These are phyloP conservation scores for Digitaria exilis DNA, from an alignment of 202 grass and related monocot genomes.

Conservation along the genomic window DNA sequence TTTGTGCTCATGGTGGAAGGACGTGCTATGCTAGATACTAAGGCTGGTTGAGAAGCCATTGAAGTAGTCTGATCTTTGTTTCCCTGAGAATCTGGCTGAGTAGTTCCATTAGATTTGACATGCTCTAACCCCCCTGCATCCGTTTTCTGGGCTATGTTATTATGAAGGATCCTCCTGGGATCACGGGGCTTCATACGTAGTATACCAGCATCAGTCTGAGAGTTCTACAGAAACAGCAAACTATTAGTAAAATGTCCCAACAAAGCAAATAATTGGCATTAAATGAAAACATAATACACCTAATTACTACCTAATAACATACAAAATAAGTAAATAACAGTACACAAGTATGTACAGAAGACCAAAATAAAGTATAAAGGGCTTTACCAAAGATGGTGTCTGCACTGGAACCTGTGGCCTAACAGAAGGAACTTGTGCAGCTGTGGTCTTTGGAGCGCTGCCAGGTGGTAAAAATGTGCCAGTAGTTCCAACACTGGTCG, in stretches of 20 bases:
- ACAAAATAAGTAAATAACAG: not conserved
- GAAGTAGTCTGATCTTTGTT: conserved; percentile 47
- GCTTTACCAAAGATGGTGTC: conserved; percentile 45
- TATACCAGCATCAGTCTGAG: conserved; percentile 49
- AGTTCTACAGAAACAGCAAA: conserved; percentile 43
- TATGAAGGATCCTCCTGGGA: conserved; percentile 78
- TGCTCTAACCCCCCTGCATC: conserved; percentile 47
- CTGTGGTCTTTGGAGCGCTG: conserved; percentile 29
- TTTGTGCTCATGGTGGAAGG: conserved; percentile 32
- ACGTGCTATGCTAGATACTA: conserved; percentile 13
- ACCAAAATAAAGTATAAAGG: not conserved
- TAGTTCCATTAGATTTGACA: conserved; percentile 51
- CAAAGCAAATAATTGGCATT: not conserved
- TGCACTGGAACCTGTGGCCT: conserved; percentile 37
- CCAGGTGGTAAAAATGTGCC: conserved; percentile 51
- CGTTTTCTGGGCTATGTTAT: conserved; percentile 49
- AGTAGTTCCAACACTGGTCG: conserved; percentile 33
- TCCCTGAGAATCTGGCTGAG: conserved; percentile 41
- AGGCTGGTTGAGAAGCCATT: conserved; percentile 36
- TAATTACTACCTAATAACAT: not conserved
- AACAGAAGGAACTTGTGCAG: conserved; percentile 40
- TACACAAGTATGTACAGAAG: not conserved
- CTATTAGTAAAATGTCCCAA: conserved; percentile 30
- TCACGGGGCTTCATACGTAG: conserved; percentile 94
- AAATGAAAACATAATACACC: not conserved